Percentiles rank a stretch among this genome's conserved stretches.
These are phyloP conservation scores for Boletus barrowsii DNA, from an alignment of 768 basidiomycete genomes.

Conservation along the genomic window DNA sequence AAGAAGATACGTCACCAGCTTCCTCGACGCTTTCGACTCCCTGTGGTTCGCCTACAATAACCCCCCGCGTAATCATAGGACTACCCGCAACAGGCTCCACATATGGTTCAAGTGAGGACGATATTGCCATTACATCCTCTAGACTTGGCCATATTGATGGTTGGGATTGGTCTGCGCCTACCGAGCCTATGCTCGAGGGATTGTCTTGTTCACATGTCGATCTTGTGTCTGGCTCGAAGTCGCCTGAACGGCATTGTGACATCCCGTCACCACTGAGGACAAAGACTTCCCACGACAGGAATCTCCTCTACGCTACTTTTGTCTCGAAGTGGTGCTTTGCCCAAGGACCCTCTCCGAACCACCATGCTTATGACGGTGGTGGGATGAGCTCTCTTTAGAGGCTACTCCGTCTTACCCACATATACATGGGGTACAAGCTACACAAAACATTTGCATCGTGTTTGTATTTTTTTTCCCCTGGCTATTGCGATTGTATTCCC, in stretches of 20 bases:
- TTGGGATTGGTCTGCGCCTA: conserved; percentile 23
- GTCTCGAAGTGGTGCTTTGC: conserved; percentile 71
- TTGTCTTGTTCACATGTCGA: neutral
- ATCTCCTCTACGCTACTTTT: conserved; percentile 54
- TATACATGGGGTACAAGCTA: no score
- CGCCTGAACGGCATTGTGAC: neutral
- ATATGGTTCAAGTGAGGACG: neutral
- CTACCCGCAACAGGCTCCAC: conserved; percentile 19
- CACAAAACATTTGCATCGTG: neutral
- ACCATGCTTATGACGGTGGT: conserved; percentile 6
- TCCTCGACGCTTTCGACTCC: conserved; percentile 31
- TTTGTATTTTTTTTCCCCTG: no score
- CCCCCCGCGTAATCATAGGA: conserved; percentile 23
- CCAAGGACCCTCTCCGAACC: conserved; percentile 34
- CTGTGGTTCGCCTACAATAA: conserved; percentile 15
- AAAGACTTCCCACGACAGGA: conserved; percentile 14
- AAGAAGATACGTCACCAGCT: conserved; percentile 22
- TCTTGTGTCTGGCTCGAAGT: conserved; percentile 24
- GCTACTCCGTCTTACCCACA: no score
- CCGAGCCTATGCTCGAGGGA: neutral
- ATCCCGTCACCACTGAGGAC: neutral
- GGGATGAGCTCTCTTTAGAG: conserved; percentile 4
- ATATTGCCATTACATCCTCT: neutral
- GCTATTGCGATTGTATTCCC: no score
- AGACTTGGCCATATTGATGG: conserved; percentile 7